phyloP scores from a whole-genome alignment of 805 yeast genomes.

The Starmerella geochares region DNA sequence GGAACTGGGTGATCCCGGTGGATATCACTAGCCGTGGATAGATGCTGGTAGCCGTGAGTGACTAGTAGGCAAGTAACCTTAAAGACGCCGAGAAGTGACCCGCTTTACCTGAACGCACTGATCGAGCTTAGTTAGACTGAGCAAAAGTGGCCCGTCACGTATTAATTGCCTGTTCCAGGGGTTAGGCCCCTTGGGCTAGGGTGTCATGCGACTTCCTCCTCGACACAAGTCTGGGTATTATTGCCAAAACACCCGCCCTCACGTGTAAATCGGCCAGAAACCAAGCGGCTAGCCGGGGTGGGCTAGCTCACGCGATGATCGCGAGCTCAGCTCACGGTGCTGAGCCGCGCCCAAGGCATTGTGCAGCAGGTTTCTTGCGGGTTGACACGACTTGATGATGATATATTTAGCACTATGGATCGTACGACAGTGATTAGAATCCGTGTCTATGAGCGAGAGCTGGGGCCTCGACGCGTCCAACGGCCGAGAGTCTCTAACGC shows the following conservation, averaged over 20 bases:
- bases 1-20: neutral
- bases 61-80: neutral
- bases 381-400: too few species aligned
- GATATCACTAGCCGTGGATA: neutral
- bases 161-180: slow-evolving; percentile 8
- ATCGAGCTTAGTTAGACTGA: slow-evolving; percentile 3
- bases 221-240: neutral
- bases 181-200: slow-evolving; percentile 4
- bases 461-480: too few species aligned
- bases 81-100: neutral
- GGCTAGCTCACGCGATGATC: neutral
- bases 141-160: slow-evolving; percentile 6
- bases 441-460: too few species aligned
- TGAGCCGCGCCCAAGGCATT: too few species aligned
- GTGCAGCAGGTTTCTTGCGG: too few species aligned
- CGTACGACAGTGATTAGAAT: too few species aligned
- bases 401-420: too few species aligned
- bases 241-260: neutral
- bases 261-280: neutral
- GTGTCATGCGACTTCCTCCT: slow-evolving; percentile 3
- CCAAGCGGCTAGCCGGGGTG: neutral
- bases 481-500: too few species aligned
- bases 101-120: neutral
- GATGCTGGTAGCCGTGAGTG: neutral
- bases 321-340: neutral